A percentile compares a stretch with the other conserved stretches of the same genome.
phyloP scores from a whole-genome alignment of 2,329 filamentous ascomycete genomes.

The Penicillium frequentans region DNA sequence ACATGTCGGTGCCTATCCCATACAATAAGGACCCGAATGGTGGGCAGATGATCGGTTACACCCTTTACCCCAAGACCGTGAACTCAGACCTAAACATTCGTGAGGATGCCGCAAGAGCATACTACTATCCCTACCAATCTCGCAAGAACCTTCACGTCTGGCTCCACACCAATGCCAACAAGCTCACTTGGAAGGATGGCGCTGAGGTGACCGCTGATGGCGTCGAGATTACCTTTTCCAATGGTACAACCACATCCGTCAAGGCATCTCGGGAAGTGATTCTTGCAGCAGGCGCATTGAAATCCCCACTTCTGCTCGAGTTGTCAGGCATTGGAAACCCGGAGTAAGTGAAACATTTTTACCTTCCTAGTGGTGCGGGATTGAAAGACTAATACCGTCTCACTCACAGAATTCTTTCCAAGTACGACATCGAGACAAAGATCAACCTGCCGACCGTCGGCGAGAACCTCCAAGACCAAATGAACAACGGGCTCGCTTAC shows the following conservation, averaged over 20 bases:
- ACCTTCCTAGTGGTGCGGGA: too few species aligned
- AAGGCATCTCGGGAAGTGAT: conserved; percentile 55
- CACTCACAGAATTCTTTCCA: conserved; percentile 23
- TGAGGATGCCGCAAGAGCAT: conserved; percentile 50
- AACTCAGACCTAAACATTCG: conserved; percentile 40
- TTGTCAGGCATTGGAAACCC: conserved; percentile 59
- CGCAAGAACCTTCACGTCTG: conserved; percentile 46
- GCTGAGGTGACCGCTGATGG: conserved; percentile 22
- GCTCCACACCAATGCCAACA: conserved; percentile 42
- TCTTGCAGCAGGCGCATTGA: conserved; percentile 58
- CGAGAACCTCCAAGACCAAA: conserved; percentile 51
- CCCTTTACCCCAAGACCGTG: conserved; percentile 44
- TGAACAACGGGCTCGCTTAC: conserved; percentile 22
- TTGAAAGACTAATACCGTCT: neutral
- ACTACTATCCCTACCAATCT: conserved; percentile 45
- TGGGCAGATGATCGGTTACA: conserved; percentile 47
- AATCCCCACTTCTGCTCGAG: conserved; percentile 59
- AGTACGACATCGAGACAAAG: conserved; percentile 25
- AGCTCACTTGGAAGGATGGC: conserved; percentile 36
- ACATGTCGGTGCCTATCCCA: conserved; percentile 35
- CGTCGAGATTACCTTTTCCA: conserved; percentile 28
- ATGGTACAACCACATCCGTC: conserved; percentile 25
- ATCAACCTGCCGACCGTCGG: conserved; percentile 44
- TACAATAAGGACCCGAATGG: conserved; percentile 46
- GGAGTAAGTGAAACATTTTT: too few species aligned